A percentile compares a stretch with the other conserved stretches of the same genome.
Evolutionary conservation across 768 basidiomycete genomes (phyloP).

Genomic region (Naganishia friedmannii): DNA sequence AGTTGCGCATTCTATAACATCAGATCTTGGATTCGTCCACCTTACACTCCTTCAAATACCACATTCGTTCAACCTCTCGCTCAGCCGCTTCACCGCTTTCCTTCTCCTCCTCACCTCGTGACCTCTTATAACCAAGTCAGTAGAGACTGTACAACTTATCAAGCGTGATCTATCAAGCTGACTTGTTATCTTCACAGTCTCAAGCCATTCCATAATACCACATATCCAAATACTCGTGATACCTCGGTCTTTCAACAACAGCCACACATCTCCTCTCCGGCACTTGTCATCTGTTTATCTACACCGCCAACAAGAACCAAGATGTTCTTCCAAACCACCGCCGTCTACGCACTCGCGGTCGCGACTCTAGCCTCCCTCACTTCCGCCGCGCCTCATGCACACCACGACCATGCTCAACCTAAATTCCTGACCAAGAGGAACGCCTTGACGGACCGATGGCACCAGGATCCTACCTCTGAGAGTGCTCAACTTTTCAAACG

Average conservation of each 20-base stretch:
- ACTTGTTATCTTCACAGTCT: not conserved
- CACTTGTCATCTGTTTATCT: not conserved
- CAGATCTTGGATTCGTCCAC: not conserved
- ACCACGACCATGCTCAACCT: constrained; percentile 18
- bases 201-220: not conserved
- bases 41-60: not conserved
- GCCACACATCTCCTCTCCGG: not conserved
- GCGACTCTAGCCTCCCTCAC: not conserved
- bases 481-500: constrained; percentile 27
- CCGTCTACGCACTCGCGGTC: not conserved
- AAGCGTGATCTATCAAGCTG: not conserved
- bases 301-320: not conserved
- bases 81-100: not conserved
- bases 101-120: not conserved
- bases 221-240: not conserved
- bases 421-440: not conserved
- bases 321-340: constrained; percentile 16
- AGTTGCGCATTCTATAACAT: not conserved
- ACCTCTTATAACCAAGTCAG: not conserved
- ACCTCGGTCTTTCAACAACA: not conserved
- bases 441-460: constrained; percentile 20
- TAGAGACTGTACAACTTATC: not conserved
- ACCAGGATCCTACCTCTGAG: constrained; percentile 21
- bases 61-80: constrained; percentile 5
- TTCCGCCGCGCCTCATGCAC: constrained; percentile 13